phyloP scores from a whole-genome alignment of 2,329 filamentous ascomycete genomes.

The Dactylellina sp. region DNA sequence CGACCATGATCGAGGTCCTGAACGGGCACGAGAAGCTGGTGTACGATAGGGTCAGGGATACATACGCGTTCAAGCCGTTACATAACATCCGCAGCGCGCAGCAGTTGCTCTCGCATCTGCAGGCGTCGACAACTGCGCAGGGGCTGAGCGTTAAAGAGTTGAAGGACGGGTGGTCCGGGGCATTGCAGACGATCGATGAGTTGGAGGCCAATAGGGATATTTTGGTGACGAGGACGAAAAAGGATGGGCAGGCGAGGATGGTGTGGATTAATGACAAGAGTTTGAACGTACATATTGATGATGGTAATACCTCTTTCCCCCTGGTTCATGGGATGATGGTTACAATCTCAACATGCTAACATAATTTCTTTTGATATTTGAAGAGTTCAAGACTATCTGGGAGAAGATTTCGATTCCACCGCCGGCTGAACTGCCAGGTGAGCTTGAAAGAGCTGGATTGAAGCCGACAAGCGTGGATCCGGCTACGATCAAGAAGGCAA shows the following conservation, averaged over 20 bases:
- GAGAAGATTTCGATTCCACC: slow-evolving; percentile 80
- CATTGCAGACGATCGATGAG: slow-evolving; percentile 79
- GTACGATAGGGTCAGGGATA: slow-evolving; percentile 75
- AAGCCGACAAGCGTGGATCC: slow-evolving; percentile 87
- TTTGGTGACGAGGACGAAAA: slow-evolving; percentile 88
- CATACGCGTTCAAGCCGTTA: slow-evolving; percentile 84
- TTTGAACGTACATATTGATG: slow-evolving; percentile 78
- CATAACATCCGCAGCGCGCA: slow-evolving; percentile 83
- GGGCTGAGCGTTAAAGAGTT: slow-evolving; percentile 88
- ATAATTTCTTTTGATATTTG: not conserved
- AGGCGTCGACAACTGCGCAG: slow-evolving; percentile 81
- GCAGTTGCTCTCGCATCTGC: slow-evolving; percentile 82
- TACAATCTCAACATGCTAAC: no score
- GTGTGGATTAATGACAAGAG: slow-evolving; percentile 90
- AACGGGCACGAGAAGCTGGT: slow-evolving; percentile 70
- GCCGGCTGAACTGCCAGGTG: slow-evolving; percentile 79
- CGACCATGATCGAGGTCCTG: slow-evolving; percentile 75
- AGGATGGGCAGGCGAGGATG: slow-evolving; percentile 85
- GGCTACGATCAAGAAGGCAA: slow-evolving; percentile 69
- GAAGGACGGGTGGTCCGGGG: slow-evolving; percentile 94
- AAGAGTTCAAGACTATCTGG: slow-evolving; percentile 86
- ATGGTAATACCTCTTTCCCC: slow-evolving; percentile 39
- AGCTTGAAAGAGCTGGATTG: slow-evolving; percentile 80
- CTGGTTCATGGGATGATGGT: not conserved
- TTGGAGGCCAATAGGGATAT: slow-evolving; percentile 83